Evolutionary conservation across 139 green algal genomes (phyloP), one percentile per base, ranked within the genome.

Genomic region (Chlorella vulgaris): DNA sequence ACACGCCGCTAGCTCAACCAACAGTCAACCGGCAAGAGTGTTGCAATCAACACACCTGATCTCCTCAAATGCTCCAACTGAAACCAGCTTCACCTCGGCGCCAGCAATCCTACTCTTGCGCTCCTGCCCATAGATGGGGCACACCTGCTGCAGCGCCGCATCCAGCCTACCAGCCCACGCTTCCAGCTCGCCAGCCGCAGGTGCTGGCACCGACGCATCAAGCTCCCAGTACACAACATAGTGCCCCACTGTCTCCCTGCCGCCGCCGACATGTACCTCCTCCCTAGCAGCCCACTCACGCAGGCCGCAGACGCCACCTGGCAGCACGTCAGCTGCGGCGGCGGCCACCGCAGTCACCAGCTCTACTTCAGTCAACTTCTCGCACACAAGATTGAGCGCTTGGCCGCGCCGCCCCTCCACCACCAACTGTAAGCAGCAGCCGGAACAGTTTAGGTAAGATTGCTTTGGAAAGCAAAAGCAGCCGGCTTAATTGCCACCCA

Each of bases 361-460:
- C 35, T 42, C 19, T 13, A 13, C 65, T 18, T 71, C 65, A n/a
- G 33, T 26, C 35, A 71, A 7, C 65, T 71, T 71, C 15, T 71
- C 65, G 6, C 35, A 42, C 7, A 42, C 65, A 13, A 71, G 65
- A 33, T 71, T 71, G 19, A 71, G 35, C 7, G 35, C 65, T 15
- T 71, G 65, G 65, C 65, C 65, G 3, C 15, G 36, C 31, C 65
- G 65, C 35, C 65, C 65, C 35, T 71, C 65, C 35, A 71, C 65
- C 33, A 71, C 13, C 10, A 71, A 33, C 65, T 71, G 65, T 1
- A 31, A 3, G 65, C 2, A 7, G 21, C 31, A 2, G 24, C 2
- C n/a, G 22, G 61, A 13, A 42, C 15, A 7, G 22, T 4, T 6
- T 2, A 22, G 2, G 29, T 29, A 31, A 58, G 47, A 58, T 58